Percentiles rank a stretch among this genome's conserved stretches.
phyloP scores from a whole-genome alignment of 2,329 filamentous ascomycete species.

The Calonectria multiphialidica region DNA sequence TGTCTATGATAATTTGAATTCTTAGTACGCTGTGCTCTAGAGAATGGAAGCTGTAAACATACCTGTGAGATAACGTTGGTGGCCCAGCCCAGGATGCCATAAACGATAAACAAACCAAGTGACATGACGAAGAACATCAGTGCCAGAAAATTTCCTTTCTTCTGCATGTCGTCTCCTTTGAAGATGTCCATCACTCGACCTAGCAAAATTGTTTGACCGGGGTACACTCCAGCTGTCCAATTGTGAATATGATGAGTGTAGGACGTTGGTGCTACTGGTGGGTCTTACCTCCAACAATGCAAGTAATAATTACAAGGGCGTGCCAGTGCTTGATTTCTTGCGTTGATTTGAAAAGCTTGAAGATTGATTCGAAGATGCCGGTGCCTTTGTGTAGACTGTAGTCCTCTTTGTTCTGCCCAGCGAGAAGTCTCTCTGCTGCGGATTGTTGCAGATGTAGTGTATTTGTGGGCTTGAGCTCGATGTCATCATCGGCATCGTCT shows the following conservation, averaged over 20 bases:
- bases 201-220: constrained; percentile 21
- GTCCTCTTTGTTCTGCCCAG: background rate
- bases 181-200: constrained; percentile 39
- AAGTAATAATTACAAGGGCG: background rate
- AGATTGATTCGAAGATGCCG: background rate
- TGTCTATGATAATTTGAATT: background rate
- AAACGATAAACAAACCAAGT: constrained; percentile 52
- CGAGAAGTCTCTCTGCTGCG: background rate
- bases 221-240: constrained; percentile 12
- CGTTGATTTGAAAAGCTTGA: background rate
- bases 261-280: too few species aligned
- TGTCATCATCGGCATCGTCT: background rate
- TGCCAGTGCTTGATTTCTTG: background rate
- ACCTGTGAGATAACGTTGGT: constrained; percentile 30
- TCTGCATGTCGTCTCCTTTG: constrained; percentile 19
- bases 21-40: background rate
- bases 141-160: constrained; percentile 57
- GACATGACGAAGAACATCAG: constrained; percentile 63
- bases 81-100: constrained; percentile 36
- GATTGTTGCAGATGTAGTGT: background rate
- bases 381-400: background rate
- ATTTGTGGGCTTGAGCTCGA: background rate
- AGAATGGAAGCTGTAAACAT: background rate
- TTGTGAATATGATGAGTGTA: background rate
- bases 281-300: background rate